phyloP scores from a whole-genome alignment of 2,329 filamentous ascomycete genomes.

The Sporothrix protearum region DNA sequence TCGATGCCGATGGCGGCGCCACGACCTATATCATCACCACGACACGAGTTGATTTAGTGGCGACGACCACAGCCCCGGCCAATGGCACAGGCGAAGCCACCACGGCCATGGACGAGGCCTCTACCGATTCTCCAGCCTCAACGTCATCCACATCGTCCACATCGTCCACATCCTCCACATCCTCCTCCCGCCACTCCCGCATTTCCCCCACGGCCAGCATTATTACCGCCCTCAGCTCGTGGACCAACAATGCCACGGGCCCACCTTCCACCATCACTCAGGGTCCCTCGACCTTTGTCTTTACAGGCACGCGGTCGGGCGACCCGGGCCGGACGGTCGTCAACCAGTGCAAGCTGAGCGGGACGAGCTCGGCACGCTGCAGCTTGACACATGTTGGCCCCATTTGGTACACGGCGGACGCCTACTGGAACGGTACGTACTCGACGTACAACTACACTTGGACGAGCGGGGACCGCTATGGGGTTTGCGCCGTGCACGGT shows the following conservation, averaged over 20 bases:
- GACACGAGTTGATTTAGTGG: constrained; percentile 28
- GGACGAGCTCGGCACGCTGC: constrained; percentile 30
- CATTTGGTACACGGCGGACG: constrained; percentile 31
- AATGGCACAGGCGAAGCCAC: neutral
- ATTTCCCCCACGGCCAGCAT: constrained; percentile 6
- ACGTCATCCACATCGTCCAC: neutral
- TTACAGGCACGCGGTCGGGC: constrained; percentile 29
- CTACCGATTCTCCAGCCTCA: constrained; percentile 23
- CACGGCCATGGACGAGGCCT: neutral
- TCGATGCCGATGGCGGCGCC: constrained; percentile 31
- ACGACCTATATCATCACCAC: constrained; percentile 32
- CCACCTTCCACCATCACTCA: constrained; percentile 33
- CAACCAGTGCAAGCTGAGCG: constrained; percentile 32
- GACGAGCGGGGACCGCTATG: constrained; percentile 32
- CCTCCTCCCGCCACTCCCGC: neutral
- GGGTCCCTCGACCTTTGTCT: constrained; percentile 32
- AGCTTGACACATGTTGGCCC: constrained; percentile 33
- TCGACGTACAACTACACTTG: constrained; percentile 34
- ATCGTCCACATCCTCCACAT: too few relatives aligned
- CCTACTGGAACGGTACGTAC: constrained; percentile 30
- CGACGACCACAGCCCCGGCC: neutral
- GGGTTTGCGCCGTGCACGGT: constrained; percentile 34
- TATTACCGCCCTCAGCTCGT: constrained; percentile 22
- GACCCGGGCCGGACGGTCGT: constrained; percentile 30
- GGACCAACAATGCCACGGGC: constrained; percentile 28